Percentiles rank a stretch among this genome's conserved stretches.
phyloP scores from a whole-genome alignment of 164 flowering plant species.

The Vitis riparia region DNA sequence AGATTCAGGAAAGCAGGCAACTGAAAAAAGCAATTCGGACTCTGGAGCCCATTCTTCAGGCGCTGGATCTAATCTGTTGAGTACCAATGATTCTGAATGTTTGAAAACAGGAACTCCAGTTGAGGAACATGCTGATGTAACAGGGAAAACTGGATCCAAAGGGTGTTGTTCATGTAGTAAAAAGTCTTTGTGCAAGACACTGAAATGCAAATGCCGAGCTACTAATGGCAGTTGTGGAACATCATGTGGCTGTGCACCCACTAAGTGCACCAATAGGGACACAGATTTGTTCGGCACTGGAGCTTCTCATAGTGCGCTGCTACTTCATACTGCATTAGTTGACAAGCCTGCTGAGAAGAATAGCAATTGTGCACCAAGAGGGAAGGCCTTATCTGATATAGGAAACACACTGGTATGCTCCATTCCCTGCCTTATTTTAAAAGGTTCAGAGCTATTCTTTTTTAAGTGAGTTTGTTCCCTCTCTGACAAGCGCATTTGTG shows the following conservation, averaged over 20 bases:
- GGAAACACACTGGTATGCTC: conserved; percentile 72
- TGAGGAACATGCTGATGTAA: conserved; percentile 11
- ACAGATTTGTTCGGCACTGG: conserved; percentile 6
- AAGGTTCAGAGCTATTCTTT: not conserved
- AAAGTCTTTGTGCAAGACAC: conserved; percentile 64
- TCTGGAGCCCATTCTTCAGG: conserved; percentile 15
- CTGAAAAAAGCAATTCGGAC: conserved; percentile 41
- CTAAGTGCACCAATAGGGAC: conserved; percentile 66
- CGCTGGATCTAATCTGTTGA: not conserved
- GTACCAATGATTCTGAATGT: conserved; percentile 9
- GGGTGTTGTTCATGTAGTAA: conserved; percentile 70
- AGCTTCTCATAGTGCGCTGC: conserved; percentile 71
- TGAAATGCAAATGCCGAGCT: conserved; percentile 73
- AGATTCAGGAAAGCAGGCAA: conserved; percentile 21
- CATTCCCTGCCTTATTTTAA: not conserved
- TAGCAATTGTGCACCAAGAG: conserved; percentile 31
- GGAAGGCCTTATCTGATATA: conserved; percentile 86
- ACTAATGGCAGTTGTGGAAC: conserved; percentile 42
- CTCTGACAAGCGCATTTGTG: not conserved
- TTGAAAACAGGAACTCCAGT: conserved; percentile 19
- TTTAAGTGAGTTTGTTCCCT: not conserved
- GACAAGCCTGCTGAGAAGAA: conserved; percentile 45
- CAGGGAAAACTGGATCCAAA: conserved; percentile 9
- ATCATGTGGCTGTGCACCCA: conserved; percentile 58
- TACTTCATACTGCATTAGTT: conserved; percentile 67